Evolutionary conservation across 2,329 filamentous ascomycete species (phyloP), one percentile per base, ranked within the genome.

Genomic region (Colletotrichum siamense): DNA sequence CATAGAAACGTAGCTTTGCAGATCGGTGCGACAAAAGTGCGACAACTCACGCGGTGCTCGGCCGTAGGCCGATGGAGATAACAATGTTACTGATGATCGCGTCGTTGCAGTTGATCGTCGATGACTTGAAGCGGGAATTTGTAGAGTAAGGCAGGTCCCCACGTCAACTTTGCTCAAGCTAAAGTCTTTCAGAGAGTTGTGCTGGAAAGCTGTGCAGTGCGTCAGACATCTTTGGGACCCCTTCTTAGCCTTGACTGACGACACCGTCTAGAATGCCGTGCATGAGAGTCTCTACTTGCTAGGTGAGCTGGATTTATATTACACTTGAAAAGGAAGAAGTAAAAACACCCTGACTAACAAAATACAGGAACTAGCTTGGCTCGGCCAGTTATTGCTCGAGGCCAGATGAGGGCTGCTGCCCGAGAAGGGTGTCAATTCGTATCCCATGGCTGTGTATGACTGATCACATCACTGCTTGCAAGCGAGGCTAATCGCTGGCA

Each of bases 171-270:
- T 28, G 34, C 18, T 3, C 8, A 8, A 28, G 15, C 59, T 61
- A n/a, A 24, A 24, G 36, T 8, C 10, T 22, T 36, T n/a, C 5
- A 57, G 63, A 79, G 90, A 95, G 85, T 89, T 96, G 36, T 94
- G 93, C 88, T 95, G 93, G 89, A 93, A 91, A 69, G 94, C 94
- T 75, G 91, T 96, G 79, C 92, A 94, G 84, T 94, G 92, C 78
- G 44, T 49, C 10, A 49, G 44, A 49, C 13, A 13, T 32, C 10
- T 5, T 32, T 13, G 32, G 10, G 18, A n/a, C 16, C n/a, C 5
- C 39, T 44, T 9, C 8, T 3, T 0, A 6, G 39, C 0, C 2
- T n/a, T 49, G 3, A 49, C n/a, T 49, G 44, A 49, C 10, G 6
- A 4, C 5, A 49, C 2, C 18, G 9, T 22, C 3, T 13, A 49